These are phyloP conservation scores for Xanthoceras sorbifolium DNA, from an alignment of 345 rosid species.

Conservation along the genomic window DNA sequence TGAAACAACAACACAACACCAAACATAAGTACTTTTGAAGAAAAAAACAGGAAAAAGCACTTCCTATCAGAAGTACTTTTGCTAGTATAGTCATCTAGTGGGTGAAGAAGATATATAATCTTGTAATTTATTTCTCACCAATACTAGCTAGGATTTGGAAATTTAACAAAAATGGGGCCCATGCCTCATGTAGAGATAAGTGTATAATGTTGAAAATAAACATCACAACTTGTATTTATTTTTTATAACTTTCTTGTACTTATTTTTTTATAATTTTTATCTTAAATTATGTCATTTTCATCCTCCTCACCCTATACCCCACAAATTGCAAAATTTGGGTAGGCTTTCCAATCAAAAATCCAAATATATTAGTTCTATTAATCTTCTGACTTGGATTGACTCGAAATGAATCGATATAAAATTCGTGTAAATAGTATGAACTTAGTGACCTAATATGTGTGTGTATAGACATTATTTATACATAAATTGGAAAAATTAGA, in stretches of 20 bases:
- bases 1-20: constrained; percentile 26
- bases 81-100: too few relatives aligned
- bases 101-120: neutral
- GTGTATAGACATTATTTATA: neutral
- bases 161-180: neutral
- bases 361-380: too few relatives aligned
- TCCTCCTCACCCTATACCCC: neutral
- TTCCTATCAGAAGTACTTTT: too few relatives aligned
- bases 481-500: neutral
- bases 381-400: too few relatives aligned
- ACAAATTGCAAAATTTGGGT: neutral
- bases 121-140: neutral
- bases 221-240: neutral
- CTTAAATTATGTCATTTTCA: neutral
- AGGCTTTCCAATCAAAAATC: neutral
- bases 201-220: constrained; percentile 3
- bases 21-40: too few relatives aligned
- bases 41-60: neutral
- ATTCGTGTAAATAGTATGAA: too few relatives aligned
- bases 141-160: neutral
- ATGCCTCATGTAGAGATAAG: neutral
- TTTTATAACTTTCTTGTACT: neutral
- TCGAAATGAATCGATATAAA: too few relatives aligned
- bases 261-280: too few relatives aligned
- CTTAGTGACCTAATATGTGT: too few relatives aligned